phyloP scores from a whole-genome alignment of 371 early-diverging fungal genomes.

The Mortierella sp. region DNA sequence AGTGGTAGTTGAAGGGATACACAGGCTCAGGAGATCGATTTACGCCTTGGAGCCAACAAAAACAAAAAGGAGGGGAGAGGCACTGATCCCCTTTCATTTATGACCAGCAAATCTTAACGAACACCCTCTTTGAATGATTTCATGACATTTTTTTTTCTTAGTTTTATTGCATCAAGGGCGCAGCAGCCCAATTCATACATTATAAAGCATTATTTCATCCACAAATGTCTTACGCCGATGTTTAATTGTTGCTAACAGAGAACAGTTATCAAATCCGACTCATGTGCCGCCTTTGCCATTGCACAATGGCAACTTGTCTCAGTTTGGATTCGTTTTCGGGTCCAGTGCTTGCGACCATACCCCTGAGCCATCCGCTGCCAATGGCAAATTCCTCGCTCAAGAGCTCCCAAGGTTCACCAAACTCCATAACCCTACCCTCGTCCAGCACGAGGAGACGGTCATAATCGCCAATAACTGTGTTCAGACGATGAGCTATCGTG shows the following conservation, averaged over 20 bases:
- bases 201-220: too few species aligned
- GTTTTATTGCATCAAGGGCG: too few species aligned
- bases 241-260: neutral
- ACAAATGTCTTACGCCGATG: neutral
- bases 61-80: too few species aligned
- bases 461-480: slow-evolving; percentile 81
- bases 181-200: neutral
- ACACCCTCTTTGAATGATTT: too few species aligned
- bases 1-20: too few species aligned
- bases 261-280: neutral
- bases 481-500: slow-evolving; percentile 77
- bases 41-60: too few species aligned
- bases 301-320: slow-evolving; percentile 13
- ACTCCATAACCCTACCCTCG: slow-evolving; percentile 72
- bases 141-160: too few species aligned
- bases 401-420: slow-evolving; percentile 65
- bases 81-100: too few species aligned
- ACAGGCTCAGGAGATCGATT: too few species aligned
- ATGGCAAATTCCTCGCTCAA: slow-evolving; percentile 47
- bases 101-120: too few species aligned
- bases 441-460: slow-evolving; percentile 80
- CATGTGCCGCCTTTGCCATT: slow-evolving; percentile 12
- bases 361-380: slow-evolving; percentile 17
- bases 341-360: slow-evolving; percentile 46
- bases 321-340: slow-evolving; percentile 25